Evolutionary conservation across 2,329 filamentous ascomycete genomes (phyloP), one percentile per base, ranked within the genome.

Genomic region (Apiospora sp.): DNA sequence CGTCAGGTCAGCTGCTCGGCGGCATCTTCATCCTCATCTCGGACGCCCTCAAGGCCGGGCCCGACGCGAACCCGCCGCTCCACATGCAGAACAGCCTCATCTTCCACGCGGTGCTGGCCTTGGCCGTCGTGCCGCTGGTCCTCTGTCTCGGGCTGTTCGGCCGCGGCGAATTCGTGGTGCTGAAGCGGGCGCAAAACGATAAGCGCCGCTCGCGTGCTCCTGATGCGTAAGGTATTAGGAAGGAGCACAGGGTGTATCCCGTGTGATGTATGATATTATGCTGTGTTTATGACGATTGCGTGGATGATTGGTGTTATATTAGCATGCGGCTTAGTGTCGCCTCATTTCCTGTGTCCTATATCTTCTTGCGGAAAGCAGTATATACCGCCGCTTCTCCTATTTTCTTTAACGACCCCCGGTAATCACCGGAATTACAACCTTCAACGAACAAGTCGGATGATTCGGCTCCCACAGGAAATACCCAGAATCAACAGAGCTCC

Each of bases 21-120:
- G 95, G 91, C 1, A 83, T 95, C 41, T 98, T 98, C 79, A 93
- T 98, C 78, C 84, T 99, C 43, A 83, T 96, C 72, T 93, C 94
- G 84, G 92, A 95, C 80, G 93, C 92, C 24, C 86, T 98, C 74
- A 89, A 90, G 75, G 89, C 84, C 0, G 86, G 85, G 0, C 78
- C 80, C 13, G 80, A 83, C 22, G 90, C 85, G 0, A 77, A 83
- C 48, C 93, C 93, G 19, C 92, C 92, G 0, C 81, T 83, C 24
- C 92, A 95, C 79, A 95, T 98, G 93, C 89, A 88, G 77, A 86
- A 87, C 30, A 90, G 93, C 0, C 84, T 98, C 74, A 87, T 97
- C 30, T 97, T 98, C 79, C 89, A 95, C 76, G 93, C 93, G 1
- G 91, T 94, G 2, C 73, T 98, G 13, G 90, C 91, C 0, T 80